Base-by-base conservation (phyloP, 805 yeast species). In the Nakazawaea peltata region DNA sequence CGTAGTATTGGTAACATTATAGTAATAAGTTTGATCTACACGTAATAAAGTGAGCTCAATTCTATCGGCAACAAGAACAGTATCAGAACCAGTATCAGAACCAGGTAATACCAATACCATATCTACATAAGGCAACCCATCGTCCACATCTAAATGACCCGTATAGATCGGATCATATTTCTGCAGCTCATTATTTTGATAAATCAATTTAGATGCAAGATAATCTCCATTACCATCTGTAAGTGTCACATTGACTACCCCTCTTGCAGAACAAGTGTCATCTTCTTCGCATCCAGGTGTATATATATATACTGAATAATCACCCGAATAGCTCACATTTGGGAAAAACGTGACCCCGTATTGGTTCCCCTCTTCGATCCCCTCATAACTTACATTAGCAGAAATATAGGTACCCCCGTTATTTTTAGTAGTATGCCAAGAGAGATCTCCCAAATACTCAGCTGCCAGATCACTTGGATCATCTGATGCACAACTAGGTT, bases 261-360 rank as follows among this genome's bases (percentile, higher is more conserved):
- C 90, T 51, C 98, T 70, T 15, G 59, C 40, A 16, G 52, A 45
- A 57, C 98, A 92, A 0, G 92, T 69, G 33, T 61, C 56, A 51
- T 83, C 95, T 3, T 46, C 52, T 1, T 54, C 35, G 59, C 98
- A 92, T 0, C 97, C 97, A 0, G 96, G 96, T 1, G 98, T 92
- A 47, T 74, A 80, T 33, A 88, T 47, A 34, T 74, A 61, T 17
- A 92, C 65, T 0, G 84, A 63, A 54, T 86, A 92, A 40, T 75
- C 65, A 8, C 97, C 97, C 0, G 84, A 65, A 42, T 74, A 69
- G 1, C 81, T 63, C 14, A 86, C 71, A 44, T 79, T 79, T 8
- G 95, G 85, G 38, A 67, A 65, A 49, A 79, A 77, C 1, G 67
- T 63, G 2, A 77, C 69, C 8, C 69, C 69, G 5, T 53, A 42